Evolutionary conservation across 805 yeast species (phyloP), one percentile per base, ranked within the genome.

Genomic region (Kodamaea leandrae): DNA sequence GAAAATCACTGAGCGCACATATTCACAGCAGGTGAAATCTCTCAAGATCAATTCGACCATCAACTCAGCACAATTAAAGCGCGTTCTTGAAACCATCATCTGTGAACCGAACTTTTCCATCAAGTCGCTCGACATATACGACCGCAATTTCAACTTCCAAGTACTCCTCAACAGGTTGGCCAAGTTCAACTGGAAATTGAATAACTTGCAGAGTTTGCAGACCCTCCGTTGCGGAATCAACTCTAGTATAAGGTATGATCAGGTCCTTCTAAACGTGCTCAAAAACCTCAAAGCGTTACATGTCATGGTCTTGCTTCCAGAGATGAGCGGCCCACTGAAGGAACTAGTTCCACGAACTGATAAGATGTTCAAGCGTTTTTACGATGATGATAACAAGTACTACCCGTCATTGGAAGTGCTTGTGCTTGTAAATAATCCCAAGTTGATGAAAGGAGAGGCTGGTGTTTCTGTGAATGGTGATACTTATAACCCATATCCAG

Each of bases 371-470:
- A 43, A 45, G 12, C 33, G 40, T n/a, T 29, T 28, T 10, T 19
- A 18, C 9, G 17, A 28, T n/a, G 34, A 25, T 18, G 8, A 1
- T 26, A 14, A 10, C 14, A n/a, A n/a, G 13, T n/a, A 19, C 9
- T 43, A 45, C 21, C 29, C 41, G 2, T 14, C 46, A 0, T 34
- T 64, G 15, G 53, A 56, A 23, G 32, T 43, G 3, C 43, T 66
- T n/a, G 39, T 50, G 9, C 38, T 63, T 2, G 44, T 63, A 2
- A 64, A 63, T 48, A 58, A 62, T 27, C 60, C 65, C 3, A 49
- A 46, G 18, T 46, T 61, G 23, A 32, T 48, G n/a, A 42, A 45
- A 9, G 47, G 39, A 2, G 45, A 41, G 6, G 46, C 41, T 29
- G 18, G 37, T 4, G 28, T 43, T 2, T 33, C 43, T 2, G 47